These are phyloP conservation scores for Oemleria cerasiformis DNA, from an alignment of 306 rosid species.

Conservation along the genomic window DNA sequence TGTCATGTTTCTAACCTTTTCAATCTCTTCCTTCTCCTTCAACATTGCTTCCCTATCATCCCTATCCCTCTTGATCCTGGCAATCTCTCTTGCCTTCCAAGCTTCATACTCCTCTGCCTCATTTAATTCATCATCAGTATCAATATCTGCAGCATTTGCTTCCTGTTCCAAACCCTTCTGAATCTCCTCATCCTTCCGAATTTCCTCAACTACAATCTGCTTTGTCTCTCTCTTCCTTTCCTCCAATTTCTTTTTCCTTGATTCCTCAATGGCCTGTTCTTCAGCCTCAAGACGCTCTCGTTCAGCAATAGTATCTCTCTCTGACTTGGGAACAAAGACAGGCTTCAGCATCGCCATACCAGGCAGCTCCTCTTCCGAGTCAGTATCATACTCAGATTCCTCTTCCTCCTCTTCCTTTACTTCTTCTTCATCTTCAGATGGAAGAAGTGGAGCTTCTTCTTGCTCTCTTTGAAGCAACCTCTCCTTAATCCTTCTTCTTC, in stretches of 20 bases:
- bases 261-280: constrained; percentile 74
- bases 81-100: constrained; percentile 92
- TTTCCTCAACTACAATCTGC: constrained; percentile 93
- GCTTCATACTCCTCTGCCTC: constrained; percentile 97
- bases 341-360: constrained; percentile 96
- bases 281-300: constrained; percentile 93
- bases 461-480: constrained; percentile 77
- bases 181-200: constrained; percentile 78
- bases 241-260: constrained; percentile 68
- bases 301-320: constrained; percentile 90
- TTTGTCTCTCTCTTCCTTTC: constrained; percentile 82
- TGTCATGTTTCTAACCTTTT: constrained; percentile 88
- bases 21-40: constrained; percentile 89
- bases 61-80: constrained; percentile 93
- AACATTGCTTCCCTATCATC: constrained; percentile 77
- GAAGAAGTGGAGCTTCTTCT: constrained; percentile 63
- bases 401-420: constrained; percentile 75
- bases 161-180: constrained; percentile 83
- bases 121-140: constrained; percentile 90
- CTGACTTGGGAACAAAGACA: constrained; percentile 86
- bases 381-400: constrained; percentile 91
- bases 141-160: constrained; percentile 86
- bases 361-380: constrained; percentile 77
- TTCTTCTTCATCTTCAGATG: constrained; percentile 63
- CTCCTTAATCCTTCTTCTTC: constrained; percentile 70